These are phyloP conservation scores for Pseudohalonectria lignicola DNA, from an alignment of 2,329 filamentous ascomycete species.

Conservation along the genomic window DNA sequence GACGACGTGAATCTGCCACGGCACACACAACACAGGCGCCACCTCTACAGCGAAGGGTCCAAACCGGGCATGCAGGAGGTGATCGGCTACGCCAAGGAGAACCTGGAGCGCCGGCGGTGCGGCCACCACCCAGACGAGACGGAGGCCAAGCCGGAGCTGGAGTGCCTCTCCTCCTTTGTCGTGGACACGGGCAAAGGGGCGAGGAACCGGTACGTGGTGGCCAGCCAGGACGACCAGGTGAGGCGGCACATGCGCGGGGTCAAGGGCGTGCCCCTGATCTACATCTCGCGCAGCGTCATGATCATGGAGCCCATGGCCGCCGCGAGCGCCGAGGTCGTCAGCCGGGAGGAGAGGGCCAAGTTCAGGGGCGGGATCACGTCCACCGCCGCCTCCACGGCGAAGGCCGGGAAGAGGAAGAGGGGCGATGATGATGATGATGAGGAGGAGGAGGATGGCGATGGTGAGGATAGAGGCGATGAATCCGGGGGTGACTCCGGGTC, in stretches of 20 bases:
- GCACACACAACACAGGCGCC: conserved; percentile 10
- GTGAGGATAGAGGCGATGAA: conserved; percentile 26
- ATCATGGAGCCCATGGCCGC: conserved; percentile 60
- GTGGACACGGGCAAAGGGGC: conserved; percentile 63
- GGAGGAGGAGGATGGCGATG: conserved; percentile 21
- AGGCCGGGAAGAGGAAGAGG: conserved; percentile 37
- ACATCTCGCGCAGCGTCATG: conserved; percentile 60
- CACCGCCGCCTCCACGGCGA: conserved; percentile 20
- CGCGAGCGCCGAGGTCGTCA: conserved; percentile 49
- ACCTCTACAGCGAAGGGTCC: conserved; percentile 9
- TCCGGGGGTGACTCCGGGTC: conserved; percentile 26
- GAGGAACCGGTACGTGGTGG: conserved; percentile 73
- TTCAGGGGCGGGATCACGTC: conserved; percentile 59
- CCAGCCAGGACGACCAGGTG: conserved; percentile 58
- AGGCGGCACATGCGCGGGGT: conserved; percentile 54
- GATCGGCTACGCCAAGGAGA: conserved; percentile 62
- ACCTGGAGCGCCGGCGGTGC: conserved; percentile 62
- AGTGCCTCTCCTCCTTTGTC: conserved; percentile 58
- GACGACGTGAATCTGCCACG: too few species aligned
- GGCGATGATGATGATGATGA: conserved; percentile 24
- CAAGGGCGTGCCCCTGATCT: conserved; percentile 64
- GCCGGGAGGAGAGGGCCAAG: conserved; percentile 62
- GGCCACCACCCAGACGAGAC: conserved; percentile 65
- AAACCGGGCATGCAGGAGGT: conserved; percentile 25
- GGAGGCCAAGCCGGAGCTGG: conserved; percentile 55